Evolutionary conservation across 371 early-diverging fungal species (phyloP), one percentile per base, ranked within the genome.

Genomic region (Batrachochytrium dendrobatidis): DNA sequence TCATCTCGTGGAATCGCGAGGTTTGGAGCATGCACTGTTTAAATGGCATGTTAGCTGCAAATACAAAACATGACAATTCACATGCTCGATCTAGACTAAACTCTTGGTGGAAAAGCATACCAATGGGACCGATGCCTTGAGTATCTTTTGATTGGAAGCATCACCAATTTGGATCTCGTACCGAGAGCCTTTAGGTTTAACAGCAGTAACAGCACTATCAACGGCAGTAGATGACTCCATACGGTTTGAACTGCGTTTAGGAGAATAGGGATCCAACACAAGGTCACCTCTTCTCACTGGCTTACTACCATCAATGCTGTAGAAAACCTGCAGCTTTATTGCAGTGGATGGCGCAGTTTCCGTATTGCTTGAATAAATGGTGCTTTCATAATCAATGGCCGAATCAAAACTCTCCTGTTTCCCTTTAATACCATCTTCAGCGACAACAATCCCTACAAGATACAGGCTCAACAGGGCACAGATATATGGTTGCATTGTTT

Each of bases 11-110:
- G 46, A 45, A 45, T 26, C 26, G 20, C 3, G 46, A 20, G 46
- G 24, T 45, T 12, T 45, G 46, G 5, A 45, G 46, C 46, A 45
- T 45, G 46, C 46, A 45, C 46, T 45, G 46, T 26, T 24, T 20
- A 26, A 7, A 26, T 12, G 3, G 46, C 4, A 26, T 3, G 46
- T 45, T 26, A 45, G 46, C 3, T 45, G 24, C 20, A 45, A n/a
- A 12, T 39, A n/a, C n/a, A n/a, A n/a, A n/a, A n/a, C n/a, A n/a
- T n/a, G n/a, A n/a, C n/a, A n/a, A n/a, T n/a, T n/a, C n/a, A n/a
- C n/a, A n/a, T 15, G 39, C 12, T 39, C 15, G 39, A 39, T 39
- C 15, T n/a, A 39, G 39, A n/a, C 39, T 12, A 12, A n/a, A 39
- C 39, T 39, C 39, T n/a, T 39, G 46, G 12, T 3, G 46, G 3